Conservation (phyloP, 176 grass and related monocot genomes). For the Raddia guianensis region DNA sequence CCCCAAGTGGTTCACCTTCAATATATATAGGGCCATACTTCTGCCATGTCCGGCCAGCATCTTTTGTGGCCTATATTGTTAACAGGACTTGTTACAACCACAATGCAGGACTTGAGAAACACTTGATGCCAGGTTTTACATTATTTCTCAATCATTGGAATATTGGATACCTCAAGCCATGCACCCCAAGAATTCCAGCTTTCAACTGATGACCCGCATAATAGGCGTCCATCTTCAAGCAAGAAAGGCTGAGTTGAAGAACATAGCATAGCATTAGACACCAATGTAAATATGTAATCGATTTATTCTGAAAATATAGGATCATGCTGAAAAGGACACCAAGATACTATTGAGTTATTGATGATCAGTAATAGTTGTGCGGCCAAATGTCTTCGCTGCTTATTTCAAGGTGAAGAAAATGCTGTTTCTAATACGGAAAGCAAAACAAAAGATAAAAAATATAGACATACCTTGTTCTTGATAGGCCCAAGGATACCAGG, state of each 20-base stretch:
- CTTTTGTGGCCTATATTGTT: conserved; percentile 69
- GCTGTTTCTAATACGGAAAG: conserved; percentile 22
- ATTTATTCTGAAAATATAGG: conserved; percentile 2
- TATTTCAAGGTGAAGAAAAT: conserved; percentile 17
- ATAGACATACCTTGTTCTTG: conserved; percentile 83
- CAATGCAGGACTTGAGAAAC: not conserved
- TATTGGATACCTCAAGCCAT: conserved; percentile 79
- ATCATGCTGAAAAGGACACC: not conserved
- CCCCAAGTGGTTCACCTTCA: conserved; percentile 72
- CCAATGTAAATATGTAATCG: not conserved
- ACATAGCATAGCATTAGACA: not conserved
- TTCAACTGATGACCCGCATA: conserved; percentile 96
- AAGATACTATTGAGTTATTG: conserved; percentile 1
- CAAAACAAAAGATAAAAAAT: conserved; percentile 2
- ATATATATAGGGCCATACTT: conserved; percentile 90
- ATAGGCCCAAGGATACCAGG: conserved; percentile 95
- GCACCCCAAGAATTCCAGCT: conserved; percentile 99
- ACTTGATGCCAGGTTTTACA: not conserved
- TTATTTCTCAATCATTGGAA: not conserved
- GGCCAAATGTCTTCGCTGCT: not conserved
- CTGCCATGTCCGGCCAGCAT: conserved; percentile 68
- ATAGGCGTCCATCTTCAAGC: conserved; percentile 75
- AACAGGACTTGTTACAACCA: conserved; percentile 1
- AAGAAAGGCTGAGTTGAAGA: conserved; percentile 69
- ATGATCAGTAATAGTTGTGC: not conserved